A percentile compares a stretch with the other conserved stretches of the same genome.
Conservation (phyloP, 345 rosid genomes). For the Eucalyptus shirleyi region DNA sequence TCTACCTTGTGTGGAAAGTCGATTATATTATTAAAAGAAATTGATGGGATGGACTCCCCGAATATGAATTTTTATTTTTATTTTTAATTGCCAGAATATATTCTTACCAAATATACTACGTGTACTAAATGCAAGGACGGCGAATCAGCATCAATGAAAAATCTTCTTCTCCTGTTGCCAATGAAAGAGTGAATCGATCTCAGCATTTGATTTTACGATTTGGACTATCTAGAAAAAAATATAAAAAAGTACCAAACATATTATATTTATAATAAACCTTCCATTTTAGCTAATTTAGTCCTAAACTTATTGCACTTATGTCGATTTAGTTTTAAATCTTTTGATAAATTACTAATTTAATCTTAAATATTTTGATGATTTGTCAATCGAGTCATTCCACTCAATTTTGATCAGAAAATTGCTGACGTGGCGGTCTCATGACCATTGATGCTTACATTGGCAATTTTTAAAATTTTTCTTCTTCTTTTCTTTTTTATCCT, state of each 20-base stretch:
- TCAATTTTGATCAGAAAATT: no score
- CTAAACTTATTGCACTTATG: no score
- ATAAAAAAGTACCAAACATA: no score
- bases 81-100: neutral
- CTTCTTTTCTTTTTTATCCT: no score
- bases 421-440: accelerated
- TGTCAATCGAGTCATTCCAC: no score
- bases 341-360: no score
- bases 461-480: no score
- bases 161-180: neutral
- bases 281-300: no score
- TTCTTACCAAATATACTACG: neutral
- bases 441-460: no score
- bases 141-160: neutral
- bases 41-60: neutral
- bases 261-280: no score
- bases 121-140: neutral
- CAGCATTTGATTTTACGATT: neutral
- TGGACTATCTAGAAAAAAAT: neutral
- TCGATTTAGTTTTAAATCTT: no score
- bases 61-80: neutral
- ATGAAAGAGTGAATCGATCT: neutral
- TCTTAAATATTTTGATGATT: no score
- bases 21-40: neutral
- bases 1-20: neutral